Conservation (phyloP, 352 stramenopile species). For the Phytophthora tubulina region DNA sequence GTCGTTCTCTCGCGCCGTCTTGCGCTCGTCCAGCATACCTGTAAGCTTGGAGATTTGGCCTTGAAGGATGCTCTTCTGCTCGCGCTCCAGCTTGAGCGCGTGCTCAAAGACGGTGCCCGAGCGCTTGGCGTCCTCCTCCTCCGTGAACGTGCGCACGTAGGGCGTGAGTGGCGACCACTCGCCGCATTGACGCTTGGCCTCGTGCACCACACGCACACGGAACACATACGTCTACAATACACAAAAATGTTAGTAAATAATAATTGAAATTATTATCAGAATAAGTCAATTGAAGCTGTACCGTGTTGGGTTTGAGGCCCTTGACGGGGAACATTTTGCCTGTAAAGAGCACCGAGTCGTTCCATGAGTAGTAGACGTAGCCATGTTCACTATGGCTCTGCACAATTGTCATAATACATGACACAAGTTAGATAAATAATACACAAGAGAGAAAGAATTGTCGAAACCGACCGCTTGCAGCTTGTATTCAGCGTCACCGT, state of each 20-base stretch:
- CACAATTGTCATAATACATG: not conserved
- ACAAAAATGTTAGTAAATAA: slow-evolving; percentile 10
- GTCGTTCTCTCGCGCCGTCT: slow-evolving; percentile 47
- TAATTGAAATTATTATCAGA: slow-evolving; percentile 2
- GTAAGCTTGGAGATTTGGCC: slow-evolving; percentile 86
- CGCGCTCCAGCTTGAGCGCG: slow-evolving; percentile 80
- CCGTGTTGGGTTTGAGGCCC: slow-evolving; percentile 74
- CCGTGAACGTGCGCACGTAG: slow-evolving; percentile 87
- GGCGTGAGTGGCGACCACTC: slow-evolving; percentile 80
- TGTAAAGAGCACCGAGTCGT: slow-evolving; percentile 71
- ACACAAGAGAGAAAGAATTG: not conserved
- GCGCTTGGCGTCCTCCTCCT: slow-evolving; percentile 89
- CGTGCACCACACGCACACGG: slow-evolving; percentile 72
- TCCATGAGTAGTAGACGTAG: slow-evolving; percentile 91
- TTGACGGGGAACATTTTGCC: slow-evolving; percentile 75
- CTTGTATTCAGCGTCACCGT: slow-evolving; percentile 61
- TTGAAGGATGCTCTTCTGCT: slow-evolving; percentile 77
- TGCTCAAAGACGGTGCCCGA: slow-evolving; percentile 89
- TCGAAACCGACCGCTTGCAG: slow-evolving; percentile 53
- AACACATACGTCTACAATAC: slow-evolving; percentile 77
- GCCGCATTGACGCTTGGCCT: slow-evolving; percentile 67
- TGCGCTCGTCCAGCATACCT: slow-evolving; percentile 69
- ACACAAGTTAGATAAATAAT: not conserved
- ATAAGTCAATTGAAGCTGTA: slow-evolving; percentile 27
- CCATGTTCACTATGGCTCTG: slow-evolving; percentile 85